A percentile compares a stretch with the other conserved stretches of the same genome.
These are phyloP conservation scores for Thymus mandschuricus DNA, from an alignment of 257 asterid species.

Conservation along the genomic window DNA sequence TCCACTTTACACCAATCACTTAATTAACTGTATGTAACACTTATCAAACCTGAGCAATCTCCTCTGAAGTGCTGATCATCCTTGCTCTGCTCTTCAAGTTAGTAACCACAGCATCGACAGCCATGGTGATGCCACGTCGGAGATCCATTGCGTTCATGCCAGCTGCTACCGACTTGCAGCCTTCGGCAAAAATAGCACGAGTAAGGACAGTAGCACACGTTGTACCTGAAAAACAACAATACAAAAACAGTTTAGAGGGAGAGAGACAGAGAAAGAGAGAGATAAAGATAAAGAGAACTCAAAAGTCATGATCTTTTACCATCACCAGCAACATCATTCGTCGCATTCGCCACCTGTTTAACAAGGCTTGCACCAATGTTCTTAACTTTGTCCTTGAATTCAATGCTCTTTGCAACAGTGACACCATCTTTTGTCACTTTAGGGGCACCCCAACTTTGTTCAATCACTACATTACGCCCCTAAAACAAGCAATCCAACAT, in stretches of 20 bases:
- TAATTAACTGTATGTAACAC: not conserved
- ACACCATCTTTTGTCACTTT: slow-evolving; percentile 99
- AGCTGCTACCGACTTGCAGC: slow-evolving; percentile 99
- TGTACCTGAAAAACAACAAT: slow-evolving; percentile 55
- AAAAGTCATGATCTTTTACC: slow-evolving; percentile 54
- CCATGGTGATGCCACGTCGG: slow-evolving; percentile 88
- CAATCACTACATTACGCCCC: slow-evolving; percentile 97
- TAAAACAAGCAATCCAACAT: slow-evolving; percentile 32
- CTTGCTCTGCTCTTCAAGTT: slow-evolving; percentile 94
- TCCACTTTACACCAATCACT: not conserved
- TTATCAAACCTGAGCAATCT: slow-evolving; percentile 83
- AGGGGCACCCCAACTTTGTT: slow-evolving; percentile 99
- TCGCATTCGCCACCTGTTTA: slow-evolving; percentile 98
- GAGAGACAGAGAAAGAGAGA: not conserved
- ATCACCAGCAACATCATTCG: slow-evolving; percentile 97
- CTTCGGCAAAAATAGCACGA: slow-evolving; percentile 90
- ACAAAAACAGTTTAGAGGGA: too few species aligned
- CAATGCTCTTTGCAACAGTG: slow-evolving; percentile 95
- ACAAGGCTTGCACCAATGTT: slow-evolving; percentile 97
- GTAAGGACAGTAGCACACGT: slow-evolving; percentile 97
- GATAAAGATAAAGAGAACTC: not conserved
- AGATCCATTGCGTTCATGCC: slow-evolving; percentile 99
- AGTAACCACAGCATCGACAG: slow-evolving; percentile 86
- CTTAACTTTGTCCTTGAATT: slow-evolving; percentile 84
- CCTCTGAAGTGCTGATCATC: slow-evolving; percentile 98